A percentile compares a stretch with the other conserved stretches of the same genome.
These are phyloP conservation scores for Nicotiana sylvestris DNA, from an alignment of 257 asterid species.

Conservation along the genomic window DNA sequence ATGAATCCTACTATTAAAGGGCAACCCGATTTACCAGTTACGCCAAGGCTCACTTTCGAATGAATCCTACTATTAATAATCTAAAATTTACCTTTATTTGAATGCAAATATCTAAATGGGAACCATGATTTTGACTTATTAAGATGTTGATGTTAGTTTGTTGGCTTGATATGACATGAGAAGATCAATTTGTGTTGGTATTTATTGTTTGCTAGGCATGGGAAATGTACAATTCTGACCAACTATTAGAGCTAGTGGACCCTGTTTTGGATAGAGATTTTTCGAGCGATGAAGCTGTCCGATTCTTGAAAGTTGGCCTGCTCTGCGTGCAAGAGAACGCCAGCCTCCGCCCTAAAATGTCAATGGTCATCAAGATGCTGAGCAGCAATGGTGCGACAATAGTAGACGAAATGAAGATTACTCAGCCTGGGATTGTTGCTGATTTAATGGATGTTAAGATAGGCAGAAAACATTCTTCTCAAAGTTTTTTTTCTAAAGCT, in stretches of 20 bases:
- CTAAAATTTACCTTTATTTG: background rate
- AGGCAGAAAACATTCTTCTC: conserved; percentile 31
- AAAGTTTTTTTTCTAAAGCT: conserved; percentile 41
- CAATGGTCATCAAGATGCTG: conserved; percentile 55
- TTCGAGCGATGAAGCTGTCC: conserved; percentile 42
- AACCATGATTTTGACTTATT: background rate
- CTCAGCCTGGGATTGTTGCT: conserved; percentile 59
- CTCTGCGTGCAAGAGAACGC: conserved; percentile 70
- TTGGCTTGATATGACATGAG: conserved; percentile 2
- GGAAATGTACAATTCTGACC: conserved; percentile 45
- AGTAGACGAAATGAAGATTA: conserved; percentile 25
- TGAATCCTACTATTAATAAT: background rate
- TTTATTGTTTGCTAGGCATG: conserved; percentile 49
- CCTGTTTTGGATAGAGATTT: conserved; percentile 43
- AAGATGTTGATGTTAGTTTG: background rate
- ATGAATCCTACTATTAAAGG: background rate
- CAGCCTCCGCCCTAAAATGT: conserved; percentile 62
- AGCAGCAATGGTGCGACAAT: conserved; percentile 29
- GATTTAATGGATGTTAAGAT: conserved; percentile 63
- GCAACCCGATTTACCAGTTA: too few relatives aligned
- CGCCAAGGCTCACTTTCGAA: too few relatives aligned
- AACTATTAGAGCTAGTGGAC: conserved; percentile 45
- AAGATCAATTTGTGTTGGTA: conserved; percentile 5
- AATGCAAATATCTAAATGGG: background rate
- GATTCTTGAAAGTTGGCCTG: conserved; percentile 58